phyloP scores from a whole-genome alignment of 2,329 filamentous ascomycete genomes.

The Alternaria sp. region DNA sequence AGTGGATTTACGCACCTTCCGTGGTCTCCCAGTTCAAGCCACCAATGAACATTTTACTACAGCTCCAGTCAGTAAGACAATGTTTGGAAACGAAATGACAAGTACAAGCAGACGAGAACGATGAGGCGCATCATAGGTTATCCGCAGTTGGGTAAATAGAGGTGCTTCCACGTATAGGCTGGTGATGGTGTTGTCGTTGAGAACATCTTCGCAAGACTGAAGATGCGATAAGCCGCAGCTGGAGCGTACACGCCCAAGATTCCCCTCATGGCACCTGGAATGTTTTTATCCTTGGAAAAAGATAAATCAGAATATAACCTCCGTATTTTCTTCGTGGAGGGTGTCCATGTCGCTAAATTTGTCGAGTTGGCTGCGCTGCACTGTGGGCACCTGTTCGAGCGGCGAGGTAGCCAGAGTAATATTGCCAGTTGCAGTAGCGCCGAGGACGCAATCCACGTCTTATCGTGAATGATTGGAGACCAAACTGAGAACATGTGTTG shows the following conservation, averaged over 20 bases:
- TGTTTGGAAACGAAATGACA: neutral
- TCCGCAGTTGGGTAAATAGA: neutral
- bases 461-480: constrained; percentile 6
- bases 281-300: neutral
- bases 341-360: neutral
- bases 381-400: neutral
- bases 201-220: neutral
- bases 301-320: neutral
- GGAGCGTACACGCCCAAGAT: neutral
- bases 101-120: constrained; percentile 3
- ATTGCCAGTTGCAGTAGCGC: neutral
- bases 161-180: neutral
- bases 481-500: neutral
- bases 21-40: constrained; percentile 99
- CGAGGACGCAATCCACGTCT: neutral
- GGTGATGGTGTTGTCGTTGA: neutral
- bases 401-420: neutral
- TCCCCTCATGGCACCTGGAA: neutral
- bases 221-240: neutral
- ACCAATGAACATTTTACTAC: constrained; percentile 99
- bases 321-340: neutral
- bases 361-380: constrained; percentile 1
- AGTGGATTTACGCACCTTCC: constrained; percentile 73
- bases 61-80: constrained; percentile 29
- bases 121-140: constrained; percentile 25